These are phyloP conservation scores for Geotrichum citri-aurantii DNA, from an alignment of 1,139 yeast species.

Conservation along the genomic window DNA sequence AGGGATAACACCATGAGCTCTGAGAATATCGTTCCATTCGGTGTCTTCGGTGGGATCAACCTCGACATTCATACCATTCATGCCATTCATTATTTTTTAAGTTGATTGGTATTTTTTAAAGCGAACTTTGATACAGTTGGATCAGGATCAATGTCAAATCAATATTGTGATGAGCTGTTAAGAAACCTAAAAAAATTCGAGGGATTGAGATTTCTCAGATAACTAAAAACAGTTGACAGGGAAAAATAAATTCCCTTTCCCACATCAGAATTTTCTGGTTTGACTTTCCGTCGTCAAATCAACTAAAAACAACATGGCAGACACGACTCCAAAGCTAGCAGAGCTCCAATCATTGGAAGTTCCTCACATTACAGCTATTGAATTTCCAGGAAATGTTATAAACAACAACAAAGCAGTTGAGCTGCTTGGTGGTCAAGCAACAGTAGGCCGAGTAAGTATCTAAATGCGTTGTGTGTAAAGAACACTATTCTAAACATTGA, in stretches of 20 bases:
- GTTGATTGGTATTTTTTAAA: not conserved
- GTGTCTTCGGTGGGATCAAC: slow-evolving; percentile 96
- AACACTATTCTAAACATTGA: slow-evolving; percentile 24
- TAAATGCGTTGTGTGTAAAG: not conserved
- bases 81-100: not conserved
- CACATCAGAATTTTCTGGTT: not conserved
- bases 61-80: slow-evolving; percentile 59
- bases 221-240: not conserved
- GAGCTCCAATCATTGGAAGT: slow-evolving; percentile 24
- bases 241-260: slow-evolving; percentile 4
- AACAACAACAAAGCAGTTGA: slow-evolving; percentile 57
- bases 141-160: not conserved
- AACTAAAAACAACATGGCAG: not conserved
- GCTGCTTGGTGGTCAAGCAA: slow-evolving; percentile 70
- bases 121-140: too few species aligned
- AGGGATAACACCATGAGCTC: slow-evolving; percentile 88
- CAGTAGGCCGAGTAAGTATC: slow-evolving; percentile 32
- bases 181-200: not conserved
- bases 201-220: not conserved
- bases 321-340: slow-evolving; percentile 20
- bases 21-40: slow-evolving; percentile 94
- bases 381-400: slow-evolving; percentile 69
- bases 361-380: slow-evolving; percentile 41
- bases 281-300: not conserved
- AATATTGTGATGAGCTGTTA: not conserved